Evolutionary conservation across 768 basidiomycete genomes (phyloP).

Genomic region (Hericium rajendrae): DNA sequence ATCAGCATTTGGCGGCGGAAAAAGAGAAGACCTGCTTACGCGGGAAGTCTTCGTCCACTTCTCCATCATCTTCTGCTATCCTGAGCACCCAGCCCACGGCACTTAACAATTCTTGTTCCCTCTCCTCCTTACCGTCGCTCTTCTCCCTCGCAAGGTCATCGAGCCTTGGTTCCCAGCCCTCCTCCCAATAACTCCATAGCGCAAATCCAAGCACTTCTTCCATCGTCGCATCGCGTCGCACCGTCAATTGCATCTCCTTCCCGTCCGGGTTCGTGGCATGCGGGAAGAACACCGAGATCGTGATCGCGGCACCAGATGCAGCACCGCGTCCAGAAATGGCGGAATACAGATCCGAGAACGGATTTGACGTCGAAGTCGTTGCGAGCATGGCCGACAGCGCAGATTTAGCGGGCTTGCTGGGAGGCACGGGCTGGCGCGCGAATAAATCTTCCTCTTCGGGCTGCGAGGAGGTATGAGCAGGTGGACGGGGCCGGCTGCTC

Average conservation of each 20-base stretch:
- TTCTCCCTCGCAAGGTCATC: slow-evolving; percentile 33
- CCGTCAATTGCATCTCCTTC: slow-evolving; percentile 60
- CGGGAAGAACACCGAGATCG: slow-evolving; percentile 79
- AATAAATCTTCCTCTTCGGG: slow-evolving; percentile 29
- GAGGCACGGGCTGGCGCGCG: slow-evolving; percentile 38
- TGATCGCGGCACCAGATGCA: slow-evolving; percentile 45
- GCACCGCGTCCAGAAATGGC: slow-evolving; percentile 70
- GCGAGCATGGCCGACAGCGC: slow-evolving; percentile 70
- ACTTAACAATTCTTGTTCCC: slow-evolving; percentile 53
- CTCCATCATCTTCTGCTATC: slow-evolving; percentile 94
- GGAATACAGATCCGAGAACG: slow-evolving; percentile 82
- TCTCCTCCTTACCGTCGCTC: slow-evolving; percentile 35
- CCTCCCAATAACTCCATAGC: slow-evolving; percentile 90
- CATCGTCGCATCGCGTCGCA: slow-evolving; percentile 80
- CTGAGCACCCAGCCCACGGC: slow-evolving; percentile 88
- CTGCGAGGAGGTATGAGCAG: slow-evolving; percentile 14
- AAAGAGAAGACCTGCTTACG: slow-evolving; percentile 41
- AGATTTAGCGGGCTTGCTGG: slow-evolving; percentile 40
- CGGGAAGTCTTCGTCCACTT: slow-evolving; percentile 98
- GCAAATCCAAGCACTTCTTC: slow-evolving; percentile 95
- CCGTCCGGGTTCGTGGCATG: slow-evolving; percentile 53
- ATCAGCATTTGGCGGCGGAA: no score
- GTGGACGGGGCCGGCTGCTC: slow-evolving; percentile 3
- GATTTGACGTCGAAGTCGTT: slow-evolving; percentile 57
- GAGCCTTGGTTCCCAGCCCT: slow-evolving; percentile 68